These are phyloP conservation scores for Apodospora peruviana DNA, from an alignment of 495 filamentous ascomycete species.

Conservation along the genomic window DNA sequence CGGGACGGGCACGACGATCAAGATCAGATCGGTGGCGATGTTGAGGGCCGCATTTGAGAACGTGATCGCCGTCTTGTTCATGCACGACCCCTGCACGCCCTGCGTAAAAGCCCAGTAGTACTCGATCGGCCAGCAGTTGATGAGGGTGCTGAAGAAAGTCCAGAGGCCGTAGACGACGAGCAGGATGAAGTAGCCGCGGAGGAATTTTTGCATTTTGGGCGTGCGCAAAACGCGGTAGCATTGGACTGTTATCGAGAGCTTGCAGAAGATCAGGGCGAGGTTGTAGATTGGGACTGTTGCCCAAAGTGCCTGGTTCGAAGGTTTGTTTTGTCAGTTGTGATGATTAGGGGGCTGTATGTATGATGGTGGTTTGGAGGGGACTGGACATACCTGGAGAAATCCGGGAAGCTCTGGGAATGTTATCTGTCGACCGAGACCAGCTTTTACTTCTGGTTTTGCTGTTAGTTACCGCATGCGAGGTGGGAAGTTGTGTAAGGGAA, in stretches of 20 bases:
- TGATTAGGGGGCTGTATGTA: neutral
- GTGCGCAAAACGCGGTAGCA: conserved; percentile 23
- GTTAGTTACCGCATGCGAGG: neutral
- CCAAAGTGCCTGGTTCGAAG: conserved; percentile 22
- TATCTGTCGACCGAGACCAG: conserved; percentile 8
- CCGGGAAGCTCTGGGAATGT: conserved; percentile 31
- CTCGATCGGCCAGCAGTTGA: conserved; percentile 34
- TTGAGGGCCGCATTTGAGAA: conserved; percentile 36
- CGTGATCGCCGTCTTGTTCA: conserved; percentile 27
- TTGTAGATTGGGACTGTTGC: conserved; percentile 22
- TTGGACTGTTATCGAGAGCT: conserved; percentile 25
- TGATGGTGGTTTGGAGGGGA: neutral
- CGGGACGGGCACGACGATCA: conserved; percentile 32
- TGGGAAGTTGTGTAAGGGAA: neutral
- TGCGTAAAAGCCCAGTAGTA: conserved; percentile 26
- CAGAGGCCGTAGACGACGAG: conserved; percentile 18
- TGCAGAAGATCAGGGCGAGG: conserved; percentile 16
- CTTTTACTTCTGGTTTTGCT: conserved; percentile 11
- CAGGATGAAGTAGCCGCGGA: conserved; percentile 11
- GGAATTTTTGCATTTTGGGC: conserved; percentile 8
- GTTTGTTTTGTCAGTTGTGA: conserved; percentile 19
- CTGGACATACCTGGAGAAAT: conserved; percentile 15
- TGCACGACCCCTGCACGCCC: conserved; percentile 20
- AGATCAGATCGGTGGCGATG: conserved; percentile 31
- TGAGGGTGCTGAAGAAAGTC: conserved; percentile 26